Evolutionary conservation across 1,139 yeast genomes (phyloP).

Genomic region (Debaryomyces singareniensis): DNA sequence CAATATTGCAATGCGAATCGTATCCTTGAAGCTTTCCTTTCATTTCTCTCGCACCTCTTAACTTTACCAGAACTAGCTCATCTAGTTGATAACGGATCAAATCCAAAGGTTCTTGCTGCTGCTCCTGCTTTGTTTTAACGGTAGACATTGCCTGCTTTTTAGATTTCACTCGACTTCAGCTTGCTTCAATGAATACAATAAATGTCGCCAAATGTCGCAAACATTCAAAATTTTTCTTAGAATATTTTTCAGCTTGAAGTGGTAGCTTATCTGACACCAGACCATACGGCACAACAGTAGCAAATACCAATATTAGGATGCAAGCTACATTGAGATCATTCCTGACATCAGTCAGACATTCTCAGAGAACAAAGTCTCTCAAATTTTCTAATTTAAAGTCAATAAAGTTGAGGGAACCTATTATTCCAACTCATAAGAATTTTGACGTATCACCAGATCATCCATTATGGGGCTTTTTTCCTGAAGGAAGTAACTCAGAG

Average conservation of each 20-base stretch:
- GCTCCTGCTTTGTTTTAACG: conserved; percentile 29
- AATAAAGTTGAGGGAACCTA: conserved; percentile 67
- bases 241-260: conserved; percentile 2
- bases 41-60: conserved; percentile 94
- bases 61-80: conserved; percentile 79
- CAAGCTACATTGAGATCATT: conserved; percentile 10
- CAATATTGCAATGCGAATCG: conserved; percentile 95
- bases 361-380: conserved; percentile 22
- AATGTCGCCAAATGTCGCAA: conserved; percentile 3
- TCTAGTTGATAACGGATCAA: conserved; percentile 81
- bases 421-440: conserved; percentile 73
- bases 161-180: neutral
- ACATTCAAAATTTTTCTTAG: conserved; percentile 1
- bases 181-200: neutral
- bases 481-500: conserved; percentile 40
- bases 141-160: conserved; percentile 27
- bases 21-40: conserved; percentile 89
- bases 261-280: too few relatives aligned
- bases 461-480: conserved; percentile 93
- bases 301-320: too few relatives aligned
- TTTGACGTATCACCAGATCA: conserved; percentile 76
- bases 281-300: too few relatives aligned
- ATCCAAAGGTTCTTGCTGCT: conserved; percentile 66
- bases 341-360: conserved; percentile 11
- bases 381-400: conserved; percentile 20